Conservation (phyloP, 2,329 filamentous ascomycete genomes). For the Aspergillus proliferans region DNA sequence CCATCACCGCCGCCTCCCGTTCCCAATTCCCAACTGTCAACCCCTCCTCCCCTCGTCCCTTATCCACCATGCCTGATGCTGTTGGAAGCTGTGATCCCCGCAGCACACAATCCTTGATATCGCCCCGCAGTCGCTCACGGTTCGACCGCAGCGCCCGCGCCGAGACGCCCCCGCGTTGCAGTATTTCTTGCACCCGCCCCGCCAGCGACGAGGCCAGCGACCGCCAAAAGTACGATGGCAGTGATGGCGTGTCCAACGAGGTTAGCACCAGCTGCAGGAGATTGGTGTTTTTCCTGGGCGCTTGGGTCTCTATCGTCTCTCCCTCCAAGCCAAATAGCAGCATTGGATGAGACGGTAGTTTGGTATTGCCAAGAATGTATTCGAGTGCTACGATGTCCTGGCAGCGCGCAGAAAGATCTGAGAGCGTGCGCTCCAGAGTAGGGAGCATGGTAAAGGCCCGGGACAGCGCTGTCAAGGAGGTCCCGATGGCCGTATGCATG, state of each 20-base stretch:
- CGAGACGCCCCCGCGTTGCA: constrained; percentile 74
- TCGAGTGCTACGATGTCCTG: constrained; percentile 90
- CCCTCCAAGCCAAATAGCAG: constrained; percentile 30
- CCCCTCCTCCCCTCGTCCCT: constrained; percentile 37
- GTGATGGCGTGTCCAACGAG: constrained; percentile 76
- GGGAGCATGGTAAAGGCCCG: constrained; percentile 74
- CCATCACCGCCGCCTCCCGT: constrained; percentile 90
- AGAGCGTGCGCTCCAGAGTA: constrained; percentile 70
- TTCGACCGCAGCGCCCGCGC: constrained; percentile 75
- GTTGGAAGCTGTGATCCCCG: constrained; percentile 65
- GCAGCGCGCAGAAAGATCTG: constrained; percentile 75
- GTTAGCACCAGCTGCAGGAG: constrained; percentile 68
- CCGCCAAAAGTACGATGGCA: constrained; percentile 91
- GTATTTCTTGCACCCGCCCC: constrained; percentile 73
- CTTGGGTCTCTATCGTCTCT: constrained; percentile 29
- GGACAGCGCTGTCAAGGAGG: constrained; percentile 67
- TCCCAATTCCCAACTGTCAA: constrained; percentile 63
- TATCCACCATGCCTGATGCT: constrained; percentile 43
- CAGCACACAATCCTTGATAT: constrained; percentile 76
- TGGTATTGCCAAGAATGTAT: constrained; percentile 63
- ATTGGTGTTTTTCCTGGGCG: constrained; percentile 38
- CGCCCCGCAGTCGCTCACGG: constrained; percentile 65
- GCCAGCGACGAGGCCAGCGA: constrained; percentile 73
- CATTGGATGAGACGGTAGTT: constrained; percentile 63
- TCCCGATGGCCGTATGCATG: constrained; percentile 72